Evolutionary conservation across 1,284 basidiomycete genomes (phyloP).

Genomic region (Boletus smithii): DNA sequence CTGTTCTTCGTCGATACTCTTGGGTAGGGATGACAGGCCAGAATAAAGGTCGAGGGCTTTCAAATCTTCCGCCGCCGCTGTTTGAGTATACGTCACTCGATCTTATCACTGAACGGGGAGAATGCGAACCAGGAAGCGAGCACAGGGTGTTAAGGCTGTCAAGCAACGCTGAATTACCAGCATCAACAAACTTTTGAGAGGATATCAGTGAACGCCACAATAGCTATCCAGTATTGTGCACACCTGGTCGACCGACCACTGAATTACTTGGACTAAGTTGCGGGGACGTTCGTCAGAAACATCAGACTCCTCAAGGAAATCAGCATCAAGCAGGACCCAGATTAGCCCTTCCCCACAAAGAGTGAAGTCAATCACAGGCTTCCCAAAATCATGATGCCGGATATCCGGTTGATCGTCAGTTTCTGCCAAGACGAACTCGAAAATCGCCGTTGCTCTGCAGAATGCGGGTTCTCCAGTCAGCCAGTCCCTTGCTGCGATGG

Average conservation of each 20-base stretch:
- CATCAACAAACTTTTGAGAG: conserved; percentile 20
- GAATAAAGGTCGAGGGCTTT: conserved; percentile 59
- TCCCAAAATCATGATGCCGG: conserved; percentile 47
- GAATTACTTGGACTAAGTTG: conserved; percentile 17
- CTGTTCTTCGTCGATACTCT: conserved; percentile 48
- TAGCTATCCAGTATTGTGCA: background rate
- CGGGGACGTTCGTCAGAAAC: conserved; percentile 38
- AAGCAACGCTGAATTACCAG: conserved; percentile 13
- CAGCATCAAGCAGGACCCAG: conserved; percentile 51
- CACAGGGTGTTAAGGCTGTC: conserved; percentile 34
- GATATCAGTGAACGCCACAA: background rate
- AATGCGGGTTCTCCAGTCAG: conserved; percentile 2
- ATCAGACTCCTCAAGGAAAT: conserved; percentile 30
- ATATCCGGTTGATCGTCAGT: conserved; percentile 33
- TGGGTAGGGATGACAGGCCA: conserved; percentile 59
- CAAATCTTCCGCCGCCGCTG: conserved; percentile 50
- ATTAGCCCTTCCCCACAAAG: conserved; percentile 39
- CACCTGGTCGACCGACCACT: conserved; percentile 23
- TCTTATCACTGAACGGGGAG: conserved; percentile 20
- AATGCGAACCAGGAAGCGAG: conserved; percentile 24
- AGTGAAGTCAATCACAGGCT: conserved; percentile 60
- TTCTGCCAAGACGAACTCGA: conserved; percentile 44
- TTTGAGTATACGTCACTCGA: conserved; percentile 3
- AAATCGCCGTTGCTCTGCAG: conserved; percentile 64
- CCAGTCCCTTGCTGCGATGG: background rate